Evolutionary conservation across 306 rosid species (phyloP).

Genomic region (Inga oerstediana): DNA sequence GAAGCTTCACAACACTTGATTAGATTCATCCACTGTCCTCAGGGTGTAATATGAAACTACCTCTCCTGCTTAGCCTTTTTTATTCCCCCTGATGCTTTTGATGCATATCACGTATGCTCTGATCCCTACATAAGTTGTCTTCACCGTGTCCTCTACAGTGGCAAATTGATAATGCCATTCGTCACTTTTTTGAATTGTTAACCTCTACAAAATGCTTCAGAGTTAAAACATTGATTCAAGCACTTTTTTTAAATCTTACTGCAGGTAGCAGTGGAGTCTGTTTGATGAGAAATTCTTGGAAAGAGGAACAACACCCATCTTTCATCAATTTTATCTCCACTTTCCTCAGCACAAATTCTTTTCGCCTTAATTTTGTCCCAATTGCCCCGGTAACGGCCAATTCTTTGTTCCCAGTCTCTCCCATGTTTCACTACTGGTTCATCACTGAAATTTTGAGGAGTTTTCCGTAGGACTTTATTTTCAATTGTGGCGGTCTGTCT

Average conservation of each 20-base stretch:
- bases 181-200: background rate
- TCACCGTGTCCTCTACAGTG: background rate
- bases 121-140: conserved; percentile 10
- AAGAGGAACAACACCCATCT: conserved; percentile 70
- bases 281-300: conserved; percentile 86
- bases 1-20: background rate
- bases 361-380: conserved; percentile 76
- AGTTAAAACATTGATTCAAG: background rate
- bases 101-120: conserved; percentile 3
- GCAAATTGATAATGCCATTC: background rate
- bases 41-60: background rate
- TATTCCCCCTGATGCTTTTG: background rate
- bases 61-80: background rate
- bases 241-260: background rate
- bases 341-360: conserved; percentile 68
- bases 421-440: background rate
- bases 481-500: conserved; percentile 89
- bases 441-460: conserved; percentile 25
- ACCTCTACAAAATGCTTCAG: background rate
- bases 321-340: conserved; percentile 70
- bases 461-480: conserved; percentile 76
- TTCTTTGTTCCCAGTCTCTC: background rate
- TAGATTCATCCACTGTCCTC: background rate
- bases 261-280: conserved; percentile 71
- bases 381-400: conserved; percentile 62